Percentiles rank a stretch among this genome's conserved stretches.
Conservation (phyloP, 306 rosid genomes). For the Lablab purpureus region DNA sequence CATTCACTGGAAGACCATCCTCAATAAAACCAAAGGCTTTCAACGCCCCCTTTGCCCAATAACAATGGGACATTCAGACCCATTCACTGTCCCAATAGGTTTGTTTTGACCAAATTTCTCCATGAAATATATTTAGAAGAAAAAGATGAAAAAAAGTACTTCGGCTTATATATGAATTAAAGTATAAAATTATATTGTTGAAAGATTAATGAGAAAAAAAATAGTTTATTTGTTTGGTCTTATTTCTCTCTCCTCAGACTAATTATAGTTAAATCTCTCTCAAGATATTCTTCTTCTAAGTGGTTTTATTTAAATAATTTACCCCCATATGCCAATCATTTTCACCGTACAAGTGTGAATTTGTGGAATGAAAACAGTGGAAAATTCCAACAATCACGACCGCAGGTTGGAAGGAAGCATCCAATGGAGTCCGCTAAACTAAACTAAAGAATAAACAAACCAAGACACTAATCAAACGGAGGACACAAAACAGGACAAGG, state of each 20-base stretch:
- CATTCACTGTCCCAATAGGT: not conserved
- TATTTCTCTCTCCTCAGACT: too few relatives aligned
- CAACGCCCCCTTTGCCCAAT: not conserved
- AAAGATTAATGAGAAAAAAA: too few relatives aligned
- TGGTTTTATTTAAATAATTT: slow-evolving; percentile 1
- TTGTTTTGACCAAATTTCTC: too few relatives aligned
- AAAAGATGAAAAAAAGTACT: too few relatives aligned
- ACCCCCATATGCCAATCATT: not conserved
- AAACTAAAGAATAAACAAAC: slow-evolving; percentile 32
- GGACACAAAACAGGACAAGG: slow-evolving; percentile 41
- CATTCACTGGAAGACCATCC: not conserved
- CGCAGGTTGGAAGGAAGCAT: slow-evolving; percentile 41
- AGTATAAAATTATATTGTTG: too few relatives aligned
- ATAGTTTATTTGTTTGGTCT: too few relatives aligned
- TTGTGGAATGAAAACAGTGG: not conserved
- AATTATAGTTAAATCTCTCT: too few relatives aligned
- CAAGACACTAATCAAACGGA: not conserved
- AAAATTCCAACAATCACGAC: not conserved
- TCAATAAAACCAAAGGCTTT: slow-evolving; percentile 13
- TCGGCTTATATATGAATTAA: too few relatives aligned
- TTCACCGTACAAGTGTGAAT: not conserved
- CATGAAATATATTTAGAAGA: too few relatives aligned
- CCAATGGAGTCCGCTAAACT: slow-evolving; percentile 12
- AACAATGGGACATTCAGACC: slow-evolving; percentile 13
- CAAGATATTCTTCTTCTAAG: not conserved